Conservation (phyloP, 805 yeast genomes). For the Wickerhamiella spandovensis region DNA sequence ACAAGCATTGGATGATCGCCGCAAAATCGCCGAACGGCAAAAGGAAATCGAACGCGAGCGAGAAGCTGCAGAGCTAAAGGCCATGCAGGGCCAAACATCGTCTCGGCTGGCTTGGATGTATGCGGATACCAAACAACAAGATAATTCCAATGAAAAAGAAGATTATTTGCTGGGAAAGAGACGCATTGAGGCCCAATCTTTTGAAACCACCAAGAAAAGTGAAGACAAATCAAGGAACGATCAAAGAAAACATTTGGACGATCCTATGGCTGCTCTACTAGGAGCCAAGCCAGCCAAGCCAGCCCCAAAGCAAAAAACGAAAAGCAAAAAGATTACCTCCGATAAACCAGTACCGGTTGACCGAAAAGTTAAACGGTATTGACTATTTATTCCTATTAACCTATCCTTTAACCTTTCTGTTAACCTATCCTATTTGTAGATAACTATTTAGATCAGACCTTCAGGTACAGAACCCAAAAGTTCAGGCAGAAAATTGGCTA, state of each 20-base stretch:
- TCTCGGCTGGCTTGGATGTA: slow-evolving; percentile 81
- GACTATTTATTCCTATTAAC: too few relatives aligned
- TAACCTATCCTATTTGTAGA: too few relatives aligned
- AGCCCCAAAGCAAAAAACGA: not conserved
- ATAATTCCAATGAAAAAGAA: slow-evolving; percentile 24
- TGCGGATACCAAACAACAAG: slow-evolving; percentile 26
- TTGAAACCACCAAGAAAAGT: not conserved
- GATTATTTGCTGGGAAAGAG: slow-evolving; percentile 41
- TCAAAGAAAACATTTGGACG: not conserved
- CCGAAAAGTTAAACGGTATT: not conserved
- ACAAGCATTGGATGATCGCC: slow-evolving; percentile 56
- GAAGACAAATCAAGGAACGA: not conserved
- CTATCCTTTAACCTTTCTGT: too few relatives aligned
- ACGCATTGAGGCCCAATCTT: slow-evolving; percentile 4
- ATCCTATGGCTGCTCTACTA: not conserved
- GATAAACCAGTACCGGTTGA: not conserved
- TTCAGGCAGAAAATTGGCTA: not conserved
- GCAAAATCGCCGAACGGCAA: slow-evolving; percentile 47
- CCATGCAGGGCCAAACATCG: slow-evolving; percentile 31
- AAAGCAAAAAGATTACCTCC: not conserved
- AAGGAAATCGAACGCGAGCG: slow-evolving; percentile 50
- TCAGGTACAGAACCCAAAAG: too few relatives aligned
- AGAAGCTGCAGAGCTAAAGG: slow-evolving; percentile 42
- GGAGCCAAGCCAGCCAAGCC: not conserved
- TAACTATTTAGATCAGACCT: not conserved